A percentile compares a stretch with the other conserved stretches of the same genome.
These are phyloP conservation scores for Vitellaria paradoxa DNA, from an alignment of 179 eudicot species.

Conservation along the genomic window DNA sequence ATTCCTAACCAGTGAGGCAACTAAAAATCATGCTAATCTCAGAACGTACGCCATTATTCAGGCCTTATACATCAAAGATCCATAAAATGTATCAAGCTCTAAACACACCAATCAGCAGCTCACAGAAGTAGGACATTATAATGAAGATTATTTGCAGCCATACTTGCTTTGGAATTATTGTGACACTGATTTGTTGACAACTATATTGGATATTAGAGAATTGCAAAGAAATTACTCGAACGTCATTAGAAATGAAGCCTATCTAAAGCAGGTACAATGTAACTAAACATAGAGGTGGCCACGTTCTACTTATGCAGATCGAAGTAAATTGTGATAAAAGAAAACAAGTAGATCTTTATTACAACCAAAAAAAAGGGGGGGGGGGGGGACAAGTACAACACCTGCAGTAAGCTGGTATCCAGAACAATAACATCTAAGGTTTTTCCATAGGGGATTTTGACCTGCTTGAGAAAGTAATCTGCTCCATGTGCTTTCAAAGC, in stretches of 20 bases:
- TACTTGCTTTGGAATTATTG: neutral
- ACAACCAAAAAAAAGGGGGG: neutral
- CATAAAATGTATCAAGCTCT: neutral
- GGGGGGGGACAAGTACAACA: neutral
- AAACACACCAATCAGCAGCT: too few species aligned
- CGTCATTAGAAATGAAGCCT: neutral
- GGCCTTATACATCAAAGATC: neutral
- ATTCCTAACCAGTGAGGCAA: neutral
- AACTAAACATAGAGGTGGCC: neutral
- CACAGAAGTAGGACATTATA: too few species aligned
- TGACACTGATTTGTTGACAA: neutral
- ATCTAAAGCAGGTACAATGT: neutral
- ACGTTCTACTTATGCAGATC: neutral
- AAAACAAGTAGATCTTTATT: neutral
- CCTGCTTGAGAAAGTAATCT: constrained; percentile 25
- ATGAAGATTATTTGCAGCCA: neutral
- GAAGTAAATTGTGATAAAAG: too few species aligned
- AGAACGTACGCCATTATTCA: neutral
- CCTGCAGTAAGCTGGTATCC: constrained; percentile 35
- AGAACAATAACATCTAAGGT: constrained; percentile 39
- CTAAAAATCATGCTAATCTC: neutral
- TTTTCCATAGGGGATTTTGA: constrained; percentile 30
- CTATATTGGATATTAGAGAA: neutral
- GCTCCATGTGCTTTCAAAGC: constrained; percentile 17
- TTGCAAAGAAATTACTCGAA: neutral